Evolutionary conservation across 495 filamentous ascomycete species (phyloP), one percentile per base, ranked within the genome.

Genomic region (Aspergillus cristatus): DNA sequence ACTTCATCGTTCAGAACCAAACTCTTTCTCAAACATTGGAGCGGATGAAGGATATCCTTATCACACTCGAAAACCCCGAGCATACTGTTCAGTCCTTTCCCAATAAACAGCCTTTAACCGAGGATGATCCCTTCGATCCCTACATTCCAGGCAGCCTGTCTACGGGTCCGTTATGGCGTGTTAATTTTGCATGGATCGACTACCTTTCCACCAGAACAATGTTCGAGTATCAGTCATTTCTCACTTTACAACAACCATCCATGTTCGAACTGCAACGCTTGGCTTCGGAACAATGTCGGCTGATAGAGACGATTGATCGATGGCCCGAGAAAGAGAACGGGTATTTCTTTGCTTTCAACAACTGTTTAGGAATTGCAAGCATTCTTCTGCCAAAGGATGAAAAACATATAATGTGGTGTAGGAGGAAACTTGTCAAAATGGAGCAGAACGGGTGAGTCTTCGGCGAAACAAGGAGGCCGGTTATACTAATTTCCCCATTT

Each of bases 371-470:
- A 3, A 79, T 96, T 31, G 77, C 86, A 6, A 70, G 72, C 24
- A 63, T 95, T 40, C 93, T 90, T 53, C 55, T 94, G 18, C 86
- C 79, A 7, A 78, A 75, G 38, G 82, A 94, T 18, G 45, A 61
- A 16, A 76, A 67, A 51, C 74, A 93, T 55, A 70, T 75, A n/a
- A 81, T 81, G 69, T 98, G 89, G 90, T 70, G 77, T 43, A 78
- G 86, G 39, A 72, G 75, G 50, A 90, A 86, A 57, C 72, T 91
- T 53, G 86, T 81, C 12, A 56, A 72, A 38, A 68, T 95, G 40
- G 91, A 98, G 59, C 67, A 73, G 42, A 65, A 79, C 53, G 91
- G 91, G 91, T 96, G 60, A 66, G 86, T 71, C 12, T 18, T 34
- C 35, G 8, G 20, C 20, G 20, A 24, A 24, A 24, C 28, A 32